phyloP scores from a whole-genome alignment of 2,329 filamentous ascomycete species.

The Hysterium pulicare region DNA sequence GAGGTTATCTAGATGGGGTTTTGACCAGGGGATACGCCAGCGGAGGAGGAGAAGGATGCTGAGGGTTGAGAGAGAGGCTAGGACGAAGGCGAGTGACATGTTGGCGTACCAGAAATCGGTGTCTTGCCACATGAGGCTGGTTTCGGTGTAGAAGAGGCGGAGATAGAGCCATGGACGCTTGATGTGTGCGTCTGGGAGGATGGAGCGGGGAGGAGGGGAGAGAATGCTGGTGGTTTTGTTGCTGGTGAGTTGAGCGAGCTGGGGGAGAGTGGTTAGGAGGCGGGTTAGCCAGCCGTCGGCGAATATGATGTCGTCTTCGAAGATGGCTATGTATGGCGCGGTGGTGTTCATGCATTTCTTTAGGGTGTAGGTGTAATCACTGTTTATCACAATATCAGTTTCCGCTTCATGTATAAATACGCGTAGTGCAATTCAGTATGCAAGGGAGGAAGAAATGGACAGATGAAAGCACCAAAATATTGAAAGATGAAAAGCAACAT shows the following conservation, averaged over 20 bases:
- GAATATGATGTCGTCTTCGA: conserved; percentile 39
- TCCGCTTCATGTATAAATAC: too few relatives aligned
- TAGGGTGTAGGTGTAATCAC: conserved; percentile 32
- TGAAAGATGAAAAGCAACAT: background rate
- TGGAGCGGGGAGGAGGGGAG: background rate
- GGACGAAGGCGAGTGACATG: conserved; percentile 13
- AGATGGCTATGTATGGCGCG: conserved; percentile 33
- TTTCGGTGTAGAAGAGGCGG: conserved; percentile 35
- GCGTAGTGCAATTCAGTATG: too few relatives aligned
- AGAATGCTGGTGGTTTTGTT: background rate
- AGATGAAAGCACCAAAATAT: too few relatives aligned
- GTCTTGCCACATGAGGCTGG: conserved; percentile 21
- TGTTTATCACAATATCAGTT: background rate
- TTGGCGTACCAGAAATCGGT: conserved; percentile 7
- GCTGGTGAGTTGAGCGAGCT: too few relatives aligned
- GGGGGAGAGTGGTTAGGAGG: conserved; percentile 17
- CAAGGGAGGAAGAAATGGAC: too few relatives aligned
- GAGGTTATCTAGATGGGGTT: conserved; percentile 5
- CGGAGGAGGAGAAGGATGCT: conserved; percentile 4
- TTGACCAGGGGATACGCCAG: background rate
- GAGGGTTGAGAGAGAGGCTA: conserved; percentile 6
- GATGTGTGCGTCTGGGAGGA: background rate
- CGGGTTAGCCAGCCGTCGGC: conserved; percentile 36
- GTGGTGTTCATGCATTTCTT: conserved; percentile 23
- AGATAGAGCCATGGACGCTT: conserved; percentile 27